Percentiles rank a stretch among this genome's conserved stretches.
These are phyloP conservation scores for Globisporangium acanthophoron DNA, from an alignment of 352 stramenopile genomes.

Conservation along the genomic window DNA sequence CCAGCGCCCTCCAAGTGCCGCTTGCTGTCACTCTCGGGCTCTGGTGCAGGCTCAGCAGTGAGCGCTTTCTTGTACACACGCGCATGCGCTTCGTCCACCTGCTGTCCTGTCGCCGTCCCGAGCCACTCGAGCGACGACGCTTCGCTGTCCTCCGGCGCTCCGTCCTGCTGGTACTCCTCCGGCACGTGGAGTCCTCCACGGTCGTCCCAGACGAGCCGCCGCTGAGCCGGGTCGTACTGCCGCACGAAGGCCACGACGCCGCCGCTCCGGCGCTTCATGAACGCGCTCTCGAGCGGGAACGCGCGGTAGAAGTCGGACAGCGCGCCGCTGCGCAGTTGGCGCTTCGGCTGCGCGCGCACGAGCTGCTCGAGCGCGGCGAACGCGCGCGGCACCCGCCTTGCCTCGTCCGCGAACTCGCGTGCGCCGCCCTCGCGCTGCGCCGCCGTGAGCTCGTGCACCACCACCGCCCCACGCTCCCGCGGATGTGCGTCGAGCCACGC, in stretches of 20 bases:
- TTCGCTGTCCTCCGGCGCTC: not conserved
- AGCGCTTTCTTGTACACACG: not conserved
- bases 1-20: not conserved
- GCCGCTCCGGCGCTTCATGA: slow-evolving; percentile 13
- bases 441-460: slow-evolving; percentile 3
- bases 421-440: not conserved
- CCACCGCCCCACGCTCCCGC: not conserved
- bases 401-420: not conserved
- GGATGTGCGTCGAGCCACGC: slow-evolving; percentile 6
- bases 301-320: slow-evolving; percentile 8
- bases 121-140: not conserved
- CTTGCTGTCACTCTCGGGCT: not conserved
- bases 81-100: not conserved
- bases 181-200: not conserved
- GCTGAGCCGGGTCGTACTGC: slow-evolving; percentile 7
- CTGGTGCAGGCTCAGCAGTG: not conserved
- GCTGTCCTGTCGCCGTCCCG: not conserved
- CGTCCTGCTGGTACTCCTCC: not conserved
- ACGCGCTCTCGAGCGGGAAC: slow-evolving; percentile 9
- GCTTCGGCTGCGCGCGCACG: not conserved
- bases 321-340: not conserved
- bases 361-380: slow-evolving; percentile 4
- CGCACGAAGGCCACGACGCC: slow-evolving; percentile 6
- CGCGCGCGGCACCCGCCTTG: slow-evolving; percentile 3
- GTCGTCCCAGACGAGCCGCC: not conserved